Evolutionary conservation across 257 asterid species (phyloP).

Genomic region (Jacaranda mimosifolia): DNA sequence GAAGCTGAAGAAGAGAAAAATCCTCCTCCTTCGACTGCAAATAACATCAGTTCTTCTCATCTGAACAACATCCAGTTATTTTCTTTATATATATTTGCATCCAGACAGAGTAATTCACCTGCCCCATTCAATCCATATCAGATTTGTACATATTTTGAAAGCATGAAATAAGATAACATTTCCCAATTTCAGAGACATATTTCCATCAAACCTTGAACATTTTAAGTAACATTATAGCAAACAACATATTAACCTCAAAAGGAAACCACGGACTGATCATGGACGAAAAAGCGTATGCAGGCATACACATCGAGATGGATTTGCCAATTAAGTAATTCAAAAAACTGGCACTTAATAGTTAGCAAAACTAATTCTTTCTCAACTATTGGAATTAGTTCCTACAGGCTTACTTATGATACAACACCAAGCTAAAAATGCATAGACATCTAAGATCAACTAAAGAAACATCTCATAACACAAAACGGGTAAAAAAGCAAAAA

Average conservation of each 20-base stretch:
- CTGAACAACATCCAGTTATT: slow-evolving; percentile 56
- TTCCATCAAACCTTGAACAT: slow-evolving; percentile 1
- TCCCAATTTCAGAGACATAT: neutral
- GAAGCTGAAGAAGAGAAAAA: slow-evolving; percentile 99
- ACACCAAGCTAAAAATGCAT: slow-evolving; percentile 23
- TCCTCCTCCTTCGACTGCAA: slow-evolving; percentile 99
- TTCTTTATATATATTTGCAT: slow-evolving; percentile 29
- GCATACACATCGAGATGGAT: slow-evolving; percentile 1
- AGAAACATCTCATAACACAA: slow-evolving; percentile 15
- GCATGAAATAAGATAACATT: neutral
- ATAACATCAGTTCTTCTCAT: slow-evolving; percentile 97
- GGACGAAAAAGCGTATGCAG: neutral
- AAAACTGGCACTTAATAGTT: slow-evolving; percentile 14
- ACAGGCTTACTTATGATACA: neutral
- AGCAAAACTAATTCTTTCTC: neutral
- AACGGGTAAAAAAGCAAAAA: neutral
- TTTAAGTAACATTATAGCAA: neutral
- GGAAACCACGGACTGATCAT: neutral
- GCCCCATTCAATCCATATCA: slow-evolving; percentile 28
- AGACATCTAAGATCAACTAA: slow-evolving; percentile 35
- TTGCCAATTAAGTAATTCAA: slow-evolving; percentile 2
- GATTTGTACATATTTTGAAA: slow-evolving; percentile 9
- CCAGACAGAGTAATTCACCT: slow-evolving; percentile 39
- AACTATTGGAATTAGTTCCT: neutral
- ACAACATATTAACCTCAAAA: slow-evolving; percentile 13